A percentile compares a stretch with the other conserved stretches of the same genome.
Evolutionary conservation across 2,329 filamentous ascomycete genomes (phyloP).

Genomic region (Xylaria sp.): DNA sequence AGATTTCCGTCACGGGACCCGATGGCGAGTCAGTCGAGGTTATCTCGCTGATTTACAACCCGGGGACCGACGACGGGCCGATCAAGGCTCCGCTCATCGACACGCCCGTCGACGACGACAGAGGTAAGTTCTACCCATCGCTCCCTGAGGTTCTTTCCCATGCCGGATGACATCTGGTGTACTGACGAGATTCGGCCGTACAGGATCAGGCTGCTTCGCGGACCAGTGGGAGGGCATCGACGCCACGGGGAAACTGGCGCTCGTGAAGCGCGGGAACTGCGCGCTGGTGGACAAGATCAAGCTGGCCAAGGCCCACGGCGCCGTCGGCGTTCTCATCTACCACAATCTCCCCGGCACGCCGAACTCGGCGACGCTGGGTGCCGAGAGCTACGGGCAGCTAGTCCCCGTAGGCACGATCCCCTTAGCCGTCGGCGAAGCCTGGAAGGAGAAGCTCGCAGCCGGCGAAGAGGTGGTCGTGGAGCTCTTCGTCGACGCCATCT

Average conservation of each 20-base stretch:
- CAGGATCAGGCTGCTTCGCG: constrained; percentile 52
- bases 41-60: constrained; percentile 59
- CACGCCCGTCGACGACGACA: constrained; percentile 52
- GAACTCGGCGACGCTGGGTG: constrained; percentile 64
- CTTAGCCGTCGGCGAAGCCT: constrained; percentile 52
- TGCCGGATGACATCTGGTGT: constrained; percentile 38
- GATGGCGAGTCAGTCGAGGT: constrained; percentile 58
- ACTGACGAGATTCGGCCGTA: neutral
- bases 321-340: constrained; percentile 65
- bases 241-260: constrained; percentile 57
- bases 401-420: constrained; percentile 54
- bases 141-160: no score
- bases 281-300: constrained; percentile 57
- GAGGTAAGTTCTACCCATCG: constrained; percentile 37
- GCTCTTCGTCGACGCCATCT: constrained; percentile 53
- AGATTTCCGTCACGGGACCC: constrained; percentile 58
- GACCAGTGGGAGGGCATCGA: constrained; percentile 59
- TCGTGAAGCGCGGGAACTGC: constrained; percentile 59
- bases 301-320: constrained; percentile 57
- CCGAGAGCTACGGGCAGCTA: constrained; percentile 52
- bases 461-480: constrained; percentile 52
- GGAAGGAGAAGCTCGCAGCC: constrained; percentile 50
- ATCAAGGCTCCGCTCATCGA: constrained; percentile 54
- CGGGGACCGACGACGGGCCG: constrained; percentile 54
- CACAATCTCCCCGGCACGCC: constrained; percentile 65